Evolutionary conservation across 2,329 filamentous ascomycete genomes (phyloP).

Genomic region (Helminthosporium solani): DNA sequence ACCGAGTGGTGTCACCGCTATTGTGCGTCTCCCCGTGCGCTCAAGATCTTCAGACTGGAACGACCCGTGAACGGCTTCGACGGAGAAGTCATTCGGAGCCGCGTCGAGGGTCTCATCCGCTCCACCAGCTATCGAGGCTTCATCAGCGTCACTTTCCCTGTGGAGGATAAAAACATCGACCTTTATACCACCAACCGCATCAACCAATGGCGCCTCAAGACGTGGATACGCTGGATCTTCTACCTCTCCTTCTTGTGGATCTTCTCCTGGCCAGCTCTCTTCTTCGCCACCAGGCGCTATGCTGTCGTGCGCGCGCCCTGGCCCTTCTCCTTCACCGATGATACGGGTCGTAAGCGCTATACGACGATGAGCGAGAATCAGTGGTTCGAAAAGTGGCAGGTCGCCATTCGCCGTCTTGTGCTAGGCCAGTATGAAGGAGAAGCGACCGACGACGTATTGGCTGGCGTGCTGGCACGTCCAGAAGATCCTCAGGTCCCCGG

Average conservation of each 20-base stretch:
- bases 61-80: conserved; percentile 62
- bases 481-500: conserved; percentile 49
- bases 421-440: conserved; percentile 57
- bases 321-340: conserved; percentile 51
- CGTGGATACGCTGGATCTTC: conserved; percentile 65
- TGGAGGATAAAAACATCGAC: conserved; percentile 57
- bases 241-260: conserved; percentile 68
- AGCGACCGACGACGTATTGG: conserved; percentile 51
- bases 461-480: conserved; percentile 28
- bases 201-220: conserved; percentile 65
- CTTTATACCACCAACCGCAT: conserved; percentile 63
- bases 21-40: conserved; percentile 57
- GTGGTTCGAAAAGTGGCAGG: conserved; percentile 65
- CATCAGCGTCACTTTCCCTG: conserved; percentile 60
- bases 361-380: conserved; percentile 52
- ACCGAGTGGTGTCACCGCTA: conserved; percentile 69
- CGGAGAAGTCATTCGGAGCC: conserved; percentile 51
- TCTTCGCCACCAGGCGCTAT: conserved; percentile 66
- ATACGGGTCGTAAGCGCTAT: conserved; percentile 48
- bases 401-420: conserved; percentile 61
- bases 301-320: conserved; percentile 64
- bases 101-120: conserved; percentile 59
- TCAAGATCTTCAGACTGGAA: conserved; percentile 54
- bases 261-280: conserved; percentile 69
- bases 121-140: conserved; percentile 68